Percentiles rank a stretch among this genome's conserved stretches.
phyloP scores from a whole-genome alignment of 169 alveolate genomes.

The Ichthyophthirius multifiliis region DNA sequence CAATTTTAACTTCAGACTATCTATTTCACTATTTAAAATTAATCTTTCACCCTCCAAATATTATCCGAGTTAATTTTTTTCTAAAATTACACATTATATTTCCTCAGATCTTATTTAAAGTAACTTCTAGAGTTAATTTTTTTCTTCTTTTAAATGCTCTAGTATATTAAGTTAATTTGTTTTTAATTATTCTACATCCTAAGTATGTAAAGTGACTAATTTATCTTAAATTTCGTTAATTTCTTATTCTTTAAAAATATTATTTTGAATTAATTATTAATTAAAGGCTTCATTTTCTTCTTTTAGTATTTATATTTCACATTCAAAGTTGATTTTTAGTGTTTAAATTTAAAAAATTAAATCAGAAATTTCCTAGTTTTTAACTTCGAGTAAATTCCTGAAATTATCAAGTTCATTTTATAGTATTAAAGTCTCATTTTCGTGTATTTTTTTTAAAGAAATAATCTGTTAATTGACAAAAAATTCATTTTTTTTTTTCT shows the following conservation, averaged over 20 bases:
- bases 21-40: slow-evolving; percentile 17
- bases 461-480: not conserved
- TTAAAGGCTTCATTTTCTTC: slow-evolving; percentile 13
- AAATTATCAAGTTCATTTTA: slow-evolving; percentile 13
- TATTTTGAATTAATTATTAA: slow-evolving; percentile 15
- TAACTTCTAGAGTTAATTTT: slow-evolving; percentile 7
- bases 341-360: slow-evolving; percentile 17
- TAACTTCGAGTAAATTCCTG: slow-evolving; percentile 22
- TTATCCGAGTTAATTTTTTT: slow-evolving; percentile 21
- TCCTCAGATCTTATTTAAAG: slow-evolving; percentile 14
- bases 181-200: slow-evolving; percentile 23
- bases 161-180: slow-evolving; percentile 12
- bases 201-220: slow-evolving; percentile 27
- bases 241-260: slow-evolving; percentile 28
- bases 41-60: slow-evolving; percentile 20
- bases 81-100: slow-evolving; percentile 8
- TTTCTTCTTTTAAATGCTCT: slow-evolving; percentile 14
- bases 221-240: slow-evolving; percentile 17
- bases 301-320: not conserved
- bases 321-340: slow-evolving; percentile 15
- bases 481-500: slow-evolving; percentile 17
- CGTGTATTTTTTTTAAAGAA: slow-evolving; percentile 21
- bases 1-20: slow-evolving; percentile 9
- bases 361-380: slow-evolving; percentile 27
- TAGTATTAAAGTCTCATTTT: slow-evolving; percentile 18